Evolutionary conservation across 2,329 filamentous ascomycete species (phyloP), one percentile per base, ranked within the genome.

Genomic region (Graphiopsis chlorocephala): DNA sequence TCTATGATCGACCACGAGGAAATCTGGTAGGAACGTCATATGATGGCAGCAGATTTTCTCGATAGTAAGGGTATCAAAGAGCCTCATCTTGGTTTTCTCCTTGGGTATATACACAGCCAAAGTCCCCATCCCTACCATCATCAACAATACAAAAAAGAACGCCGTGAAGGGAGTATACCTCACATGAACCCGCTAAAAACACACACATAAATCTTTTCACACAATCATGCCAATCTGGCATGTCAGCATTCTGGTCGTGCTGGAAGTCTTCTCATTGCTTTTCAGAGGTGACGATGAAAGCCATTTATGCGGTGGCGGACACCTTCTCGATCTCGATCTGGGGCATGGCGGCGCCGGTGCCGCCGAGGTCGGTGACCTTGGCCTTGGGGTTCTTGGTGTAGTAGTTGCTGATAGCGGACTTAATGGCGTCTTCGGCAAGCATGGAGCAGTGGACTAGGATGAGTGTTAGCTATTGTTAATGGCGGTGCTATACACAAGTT

Each of bases 361-460:
- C 91, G 63, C 89, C 88, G 12, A 97, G 85, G 75, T 93, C 87
- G 45, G 92, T 96, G 64, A 83, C 75, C 73, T 86, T 86, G 38
- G 87, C 87, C 68, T 90, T 88, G 65, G 92, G 91, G 81, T 96
- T 95, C 85, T 96, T 95, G 75, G 88, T 91, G 82, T 94, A 92
- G 83, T 95, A 96, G 79, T 96, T 92, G 68, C 87, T 89, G 75
- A 96, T 95, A 71, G 92, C 92, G 42, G 90, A 92, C 80, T 95
- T 95, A 85, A 96, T 96, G 68, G 92, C 92, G 75, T 96, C 92
- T 78, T 96, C 92, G 15, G 92, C 92, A 70, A 96, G 85, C 90
- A 96, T 95, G 59, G 90, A 94, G 84, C 92, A 96, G 79, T 96
- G 92, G 56, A 95, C 90, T 91, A 73, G 52, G 35, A 35, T 8